Evolutionary conservation across 139 green algal genomes (phyloP).

Genomic region (Chloropicon primus): DNA sequence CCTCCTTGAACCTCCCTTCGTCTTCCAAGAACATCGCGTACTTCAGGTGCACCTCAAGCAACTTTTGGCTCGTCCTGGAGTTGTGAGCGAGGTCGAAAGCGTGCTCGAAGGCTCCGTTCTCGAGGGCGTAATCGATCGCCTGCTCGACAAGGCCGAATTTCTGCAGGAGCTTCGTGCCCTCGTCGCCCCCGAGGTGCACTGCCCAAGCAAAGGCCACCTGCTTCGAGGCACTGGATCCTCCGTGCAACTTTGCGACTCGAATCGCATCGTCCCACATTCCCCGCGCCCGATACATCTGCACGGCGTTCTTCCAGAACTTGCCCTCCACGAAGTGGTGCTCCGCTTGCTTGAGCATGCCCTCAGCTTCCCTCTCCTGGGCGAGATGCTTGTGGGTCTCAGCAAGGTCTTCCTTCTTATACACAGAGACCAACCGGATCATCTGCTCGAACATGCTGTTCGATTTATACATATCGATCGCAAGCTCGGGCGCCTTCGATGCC

Average conservation of each 20-base stretch:
- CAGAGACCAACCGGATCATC: conserved; percentile 55
- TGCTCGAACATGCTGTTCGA: conserved; percentile 44
- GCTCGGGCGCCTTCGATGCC: conserved; percentile 41
- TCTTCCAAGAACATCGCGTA: conserved; percentile 81
- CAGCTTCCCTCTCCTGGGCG: conserved; percentile 43
- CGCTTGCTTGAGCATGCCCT: conserved; percentile 42
- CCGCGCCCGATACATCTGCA: conserved; percentile 57
- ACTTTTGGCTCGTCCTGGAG: conserved; percentile 36
- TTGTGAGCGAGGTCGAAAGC: conserved; percentile 47
- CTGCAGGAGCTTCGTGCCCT: conserved; percentile 40
- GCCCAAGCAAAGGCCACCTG: conserved; percentile 74
- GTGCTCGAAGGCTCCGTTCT: conserved; percentile 44
- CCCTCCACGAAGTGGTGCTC: conserved; percentile 65
- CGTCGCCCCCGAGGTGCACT: conserved; percentile 45
- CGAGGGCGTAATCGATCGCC: conserved; percentile 26
- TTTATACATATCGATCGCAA: conserved; percentile 73
- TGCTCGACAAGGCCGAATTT: conserved; percentile 48
- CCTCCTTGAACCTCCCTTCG: conserved; percentile 47
- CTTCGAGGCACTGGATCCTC: conserved; percentile 50
- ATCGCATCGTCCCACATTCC: conserved; percentile 59
- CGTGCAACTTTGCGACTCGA: conserved; percentile 61
- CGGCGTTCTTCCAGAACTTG: conserved; percentile 63
- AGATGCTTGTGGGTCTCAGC: conserved; percentile 28
- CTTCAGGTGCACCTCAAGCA: conserved; percentile 58
- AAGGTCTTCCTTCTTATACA: conserved; percentile 35